These are phyloP conservation scores for Typha latifolia DNA, from an alignment of 176 grass and related monocot genomes.

Conservation along the genomic window DNA sequence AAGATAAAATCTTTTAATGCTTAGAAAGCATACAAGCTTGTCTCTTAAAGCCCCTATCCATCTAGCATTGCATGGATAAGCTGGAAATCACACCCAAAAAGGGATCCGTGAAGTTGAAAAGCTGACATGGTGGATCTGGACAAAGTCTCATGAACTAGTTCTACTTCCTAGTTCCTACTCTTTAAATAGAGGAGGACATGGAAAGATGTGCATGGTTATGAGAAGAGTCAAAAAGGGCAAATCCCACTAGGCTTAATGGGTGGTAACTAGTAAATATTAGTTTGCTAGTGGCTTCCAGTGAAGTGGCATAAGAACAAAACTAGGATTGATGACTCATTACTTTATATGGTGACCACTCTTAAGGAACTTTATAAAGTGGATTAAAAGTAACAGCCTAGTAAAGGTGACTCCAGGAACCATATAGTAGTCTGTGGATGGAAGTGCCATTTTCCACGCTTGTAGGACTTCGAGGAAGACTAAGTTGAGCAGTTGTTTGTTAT, in stretches of 20 bases:
- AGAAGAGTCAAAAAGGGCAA: conserved; percentile 9
- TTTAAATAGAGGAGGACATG: background rate
- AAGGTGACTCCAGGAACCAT: background rate
- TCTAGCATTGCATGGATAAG: background rate
- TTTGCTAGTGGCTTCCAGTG: background rate
- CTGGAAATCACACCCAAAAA: background rate
- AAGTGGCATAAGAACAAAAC: background rate
- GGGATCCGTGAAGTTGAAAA: background rate
- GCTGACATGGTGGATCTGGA: background rate
- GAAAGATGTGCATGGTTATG: background rate
- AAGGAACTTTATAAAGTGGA: background rate
- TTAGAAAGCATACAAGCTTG: background rate
- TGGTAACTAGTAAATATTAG: no score
- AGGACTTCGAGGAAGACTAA: conserved; percentile 6
- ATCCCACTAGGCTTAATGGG: background rate
- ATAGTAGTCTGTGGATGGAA: background rate
- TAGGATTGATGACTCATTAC: background rate
- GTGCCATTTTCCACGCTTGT: conserved; percentile 9
- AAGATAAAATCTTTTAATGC: background rate
- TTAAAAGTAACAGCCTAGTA: background rate
- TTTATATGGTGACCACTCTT: background rate
- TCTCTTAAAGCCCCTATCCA: background rate
- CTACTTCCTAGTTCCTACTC: conserved; percentile 2
- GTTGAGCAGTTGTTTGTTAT: background rate
- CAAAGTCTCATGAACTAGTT: background rate